Evolutionary conservation across 805 yeast species (phyloP), one percentile per base, ranked within the genome.

Genomic region (Yarrowia bubula): DNA sequence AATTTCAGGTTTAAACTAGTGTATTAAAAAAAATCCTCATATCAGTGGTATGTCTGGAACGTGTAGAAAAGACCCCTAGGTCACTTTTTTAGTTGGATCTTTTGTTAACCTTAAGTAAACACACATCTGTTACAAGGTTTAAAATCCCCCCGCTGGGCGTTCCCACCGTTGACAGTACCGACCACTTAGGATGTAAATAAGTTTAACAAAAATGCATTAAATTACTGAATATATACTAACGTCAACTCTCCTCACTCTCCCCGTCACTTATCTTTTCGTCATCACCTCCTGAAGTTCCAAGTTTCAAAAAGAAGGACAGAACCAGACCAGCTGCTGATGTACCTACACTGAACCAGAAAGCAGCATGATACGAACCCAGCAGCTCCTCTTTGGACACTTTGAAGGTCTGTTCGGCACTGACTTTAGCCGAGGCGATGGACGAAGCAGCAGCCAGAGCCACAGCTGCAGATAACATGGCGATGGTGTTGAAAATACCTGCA

Each of bases 401-500:
- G 32, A 66, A 28, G 13, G 71, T 66, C 28, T 61, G 43, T 10
- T 58, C 61, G 1, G 68, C 65, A 6, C 66, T 57, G 5, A 64
- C 65, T 8, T 67, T 66, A 1, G 67, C 53, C 9, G 69, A 44
- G 17, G 69, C 74, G 51, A 81, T 73, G 0, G 83, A 78, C 13
- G 79, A 72, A 1, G 80, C 72, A 1, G 80, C 68, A 17, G 82
- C 80, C 6, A 81, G 71, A 0, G 83, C 83, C 6, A 81, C 72
- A 7, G 82, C 72, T 0, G 78, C 74, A 50, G 80, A 72, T 22
- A 82, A 66, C 65, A 80, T 83, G 32, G 75, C 69, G 37, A 77
- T 71, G 0, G 84, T 81, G 67, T 80, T 81, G 68, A 81, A 81
- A 1, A 81, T 74, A 10, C 84, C 84, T 5, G 82, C 82, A 2